Conservation (phyloP, 1,284 basidiomycete species). For the Quambalaria eucalypti region DNA sequence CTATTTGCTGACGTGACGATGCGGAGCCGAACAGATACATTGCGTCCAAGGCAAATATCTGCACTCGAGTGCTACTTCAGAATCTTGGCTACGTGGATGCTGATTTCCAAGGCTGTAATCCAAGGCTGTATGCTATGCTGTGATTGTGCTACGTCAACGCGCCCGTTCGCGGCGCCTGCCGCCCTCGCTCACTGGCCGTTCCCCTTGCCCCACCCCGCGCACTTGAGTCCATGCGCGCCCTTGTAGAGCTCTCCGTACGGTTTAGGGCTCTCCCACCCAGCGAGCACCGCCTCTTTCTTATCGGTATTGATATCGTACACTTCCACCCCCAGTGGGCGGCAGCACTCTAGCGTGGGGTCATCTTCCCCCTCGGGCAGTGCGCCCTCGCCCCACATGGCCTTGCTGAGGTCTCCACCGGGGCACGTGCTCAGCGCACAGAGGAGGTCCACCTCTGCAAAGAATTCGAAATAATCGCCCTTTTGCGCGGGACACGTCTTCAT, state of each 20-base stretch:
- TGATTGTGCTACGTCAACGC: too few species aligned
- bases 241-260: background rate
- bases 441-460: conserved; percentile 15
- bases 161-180: too few species aligned
- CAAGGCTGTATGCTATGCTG: too few species aligned
- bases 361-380: conserved; percentile 1
- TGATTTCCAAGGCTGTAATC: too few species aligned
- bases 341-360: conserved; percentile 15
- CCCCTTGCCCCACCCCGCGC: too few species aligned
- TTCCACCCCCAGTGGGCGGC: conserved; percentile 14
- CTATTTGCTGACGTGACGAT: too few species aligned
- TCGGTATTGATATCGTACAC: conserved; percentile 10
- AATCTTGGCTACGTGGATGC: too few species aligned
- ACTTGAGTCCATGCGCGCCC: background rate
- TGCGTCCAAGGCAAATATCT: too few species aligned
- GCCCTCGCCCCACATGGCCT: conserved; percentile 16
- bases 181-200: too few species aligned
- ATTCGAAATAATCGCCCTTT: conserved; percentile 14
- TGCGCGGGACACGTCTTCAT: conserved; percentile 17
- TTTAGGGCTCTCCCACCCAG: background rate
- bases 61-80: too few species aligned
- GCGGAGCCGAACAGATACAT: too few species aligned
- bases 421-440: conserved; percentile 13
- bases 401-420: conserved; percentile 13
- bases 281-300: background rate